These are phyloP conservation scores for Limnanthes douglasii DNA, from an alignment of 345 rosid genomes.

Conservation along the genomic window DNA sequence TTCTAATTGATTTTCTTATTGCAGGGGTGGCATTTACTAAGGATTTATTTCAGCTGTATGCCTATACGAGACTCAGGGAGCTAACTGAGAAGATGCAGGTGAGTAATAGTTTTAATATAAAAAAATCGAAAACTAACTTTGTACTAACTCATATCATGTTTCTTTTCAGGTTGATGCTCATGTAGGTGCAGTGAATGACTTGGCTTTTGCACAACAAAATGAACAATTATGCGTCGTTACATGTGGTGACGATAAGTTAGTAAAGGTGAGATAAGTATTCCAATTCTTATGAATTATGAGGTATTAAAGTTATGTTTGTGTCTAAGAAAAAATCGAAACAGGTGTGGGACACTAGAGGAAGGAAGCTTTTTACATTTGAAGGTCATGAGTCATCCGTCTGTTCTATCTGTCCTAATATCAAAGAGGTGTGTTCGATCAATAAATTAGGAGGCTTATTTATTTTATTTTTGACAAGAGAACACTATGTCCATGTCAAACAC, in stretches of 20 bases:
- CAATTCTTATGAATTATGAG: background rate
- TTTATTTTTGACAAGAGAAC: slow-evolving; percentile 4
- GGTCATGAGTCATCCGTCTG: slow-evolving; percentile 20
- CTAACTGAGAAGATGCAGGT: slow-evolving; percentile 50
- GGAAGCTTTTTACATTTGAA: slow-evolving; percentile 6
- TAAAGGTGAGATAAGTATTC: too few species aligned
- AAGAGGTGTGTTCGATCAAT: too few species aligned
- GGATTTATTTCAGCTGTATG: slow-evolving; percentile 56
- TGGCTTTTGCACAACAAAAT: too few species aligned
- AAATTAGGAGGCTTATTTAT: slow-evolving; percentile 20
- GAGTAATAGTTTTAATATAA: slow-evolving; percentile 8
- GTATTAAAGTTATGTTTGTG: background rate
- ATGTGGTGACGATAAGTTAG: too few species aligned
- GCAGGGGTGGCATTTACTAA: slow-evolving; percentile 68
- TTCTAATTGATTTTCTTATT: too few species aligned
- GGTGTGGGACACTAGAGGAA: slow-evolving; percentile 23
- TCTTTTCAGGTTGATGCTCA: too few species aligned
- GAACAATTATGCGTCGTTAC: too few species aligned
- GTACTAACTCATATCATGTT: too few species aligned
- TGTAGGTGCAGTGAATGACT: too few species aligned
- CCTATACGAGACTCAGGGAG: slow-evolving; percentile 36
- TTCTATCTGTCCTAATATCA: slow-evolving; percentile 15
- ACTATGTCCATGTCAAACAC: too few species aligned
- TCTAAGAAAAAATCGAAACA: slow-evolving; percentile 6
- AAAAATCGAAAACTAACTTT: too few species aligned